Base-by-base conservation (phyloP, 805 yeast genomes). In the Jamesozyma piceae region DNA sequence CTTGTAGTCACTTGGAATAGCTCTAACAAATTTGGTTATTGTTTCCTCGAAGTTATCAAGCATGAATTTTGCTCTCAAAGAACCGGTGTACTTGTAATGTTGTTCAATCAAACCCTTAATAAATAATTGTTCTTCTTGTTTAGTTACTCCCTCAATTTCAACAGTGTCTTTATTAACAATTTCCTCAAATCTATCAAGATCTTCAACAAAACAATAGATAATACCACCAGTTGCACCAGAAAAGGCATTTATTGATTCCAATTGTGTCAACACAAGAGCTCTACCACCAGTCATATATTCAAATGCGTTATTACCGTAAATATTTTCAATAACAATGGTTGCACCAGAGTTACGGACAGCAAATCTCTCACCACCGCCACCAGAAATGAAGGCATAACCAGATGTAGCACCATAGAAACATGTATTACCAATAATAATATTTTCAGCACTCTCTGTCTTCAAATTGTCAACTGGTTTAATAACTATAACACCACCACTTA, bases 221-320 rank as follows among this genome's bases (percentile, higher is more conserved):
- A 92, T 90, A 78, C 98, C 98, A 68, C 98, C 98, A 55, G 97
- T 89, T 83, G 92, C 92, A 72, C 98, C 98, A 43, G 98, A 95
- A 47, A 80, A 68, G 3, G 73, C 73, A 48, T 85, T 96, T 63
- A 88, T 82, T 49, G 97, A 78, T 45, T 95, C 97, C 55, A 95
- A 85, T 46, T 79, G 68, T 37, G 97, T 95, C 53, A 90, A 75
- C 38, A 90, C 88, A 60, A 90, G 87, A 48, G 92, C 95, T 57
- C 97, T 79, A 63, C 98, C 98, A 64, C 98, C 97, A 54, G 97
- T 89, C 98, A 90, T 90, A 69, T 90, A 90, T 69, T 90, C 98
- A 70, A 97, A 90, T 41, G 98, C 98, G 64, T 90, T 97, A 65
- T 90, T 96, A 71, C 98, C 98, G 50, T 85, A 81, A 45, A 68